Conservation (phyloP, 495 filamentous ascomycete species). For the Geopyxis carbonaria region DNA sequence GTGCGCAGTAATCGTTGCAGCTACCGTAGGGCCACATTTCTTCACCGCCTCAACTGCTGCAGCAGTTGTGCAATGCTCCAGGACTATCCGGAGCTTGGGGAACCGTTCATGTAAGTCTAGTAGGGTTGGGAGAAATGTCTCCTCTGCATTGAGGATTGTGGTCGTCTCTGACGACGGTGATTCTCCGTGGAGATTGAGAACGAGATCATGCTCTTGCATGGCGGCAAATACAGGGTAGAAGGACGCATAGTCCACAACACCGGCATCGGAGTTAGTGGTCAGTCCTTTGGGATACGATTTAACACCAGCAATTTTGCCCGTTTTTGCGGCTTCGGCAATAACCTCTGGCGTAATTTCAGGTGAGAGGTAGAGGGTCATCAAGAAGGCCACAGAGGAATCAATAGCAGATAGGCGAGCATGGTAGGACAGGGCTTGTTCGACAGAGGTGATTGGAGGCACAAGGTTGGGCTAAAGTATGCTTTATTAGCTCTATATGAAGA, state of each 20-base stretch:
- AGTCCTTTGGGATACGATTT: slow-evolving; percentile 54
- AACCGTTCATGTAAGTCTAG: slow-evolving; percentile 52
- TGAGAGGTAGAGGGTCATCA: slow-evolving; percentile 83
- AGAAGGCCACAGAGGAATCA: slow-evolving; percentile 56
- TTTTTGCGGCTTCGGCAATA: slow-evolving; percentile 52
- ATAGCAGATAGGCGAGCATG: slow-evolving; percentile 45
- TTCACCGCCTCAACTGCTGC: slow-evolving; percentile 66
- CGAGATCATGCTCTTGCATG: slow-evolving; percentile 52
- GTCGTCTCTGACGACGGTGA: slow-evolving; percentile 28
- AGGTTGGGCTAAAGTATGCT: slow-evolving; percentile 27
- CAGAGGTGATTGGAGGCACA: slow-evolving; percentile 54
- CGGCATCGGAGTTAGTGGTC: slow-evolving; percentile 72
- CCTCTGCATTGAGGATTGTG: slow-evolving; percentile 66
- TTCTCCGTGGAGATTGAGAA: slow-evolving; percentile 46
- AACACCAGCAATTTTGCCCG: slow-evolving; percentile 43
- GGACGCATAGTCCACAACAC: slow-evolving; percentile 52
- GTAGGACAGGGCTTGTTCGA: slow-evolving; percentile 61
- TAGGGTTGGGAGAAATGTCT: slow-evolving; percentile 62
- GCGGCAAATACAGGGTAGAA: slow-evolving; percentile 66
- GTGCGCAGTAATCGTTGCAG: slow-evolving; percentile 58
- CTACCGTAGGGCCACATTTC: slow-evolving; percentile 57
- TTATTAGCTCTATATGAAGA: slow-evolving; percentile 1
- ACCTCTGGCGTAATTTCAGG: slow-evolving; percentile 59
- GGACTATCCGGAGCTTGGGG: slow-evolving; percentile 63
- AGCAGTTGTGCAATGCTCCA: slow-evolving; percentile 68